Evolutionary conservation across 257 asterid genomes (phyloP).

Genomic region (Scutellaria baicalensis): DNA sequence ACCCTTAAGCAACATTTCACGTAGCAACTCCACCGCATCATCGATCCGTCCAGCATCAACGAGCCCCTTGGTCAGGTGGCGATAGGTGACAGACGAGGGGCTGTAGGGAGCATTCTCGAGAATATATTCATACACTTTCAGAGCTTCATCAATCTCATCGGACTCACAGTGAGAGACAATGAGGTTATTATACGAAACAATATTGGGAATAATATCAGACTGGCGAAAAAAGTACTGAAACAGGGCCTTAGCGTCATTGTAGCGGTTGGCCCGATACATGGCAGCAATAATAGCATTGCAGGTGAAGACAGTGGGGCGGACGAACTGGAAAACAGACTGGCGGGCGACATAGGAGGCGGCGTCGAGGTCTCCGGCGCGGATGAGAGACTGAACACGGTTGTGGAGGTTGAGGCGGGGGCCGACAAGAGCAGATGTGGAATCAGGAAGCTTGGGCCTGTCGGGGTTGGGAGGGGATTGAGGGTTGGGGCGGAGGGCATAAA

Average conservation of each 20-base stretch:
- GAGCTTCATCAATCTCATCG: constrained; percentile 59
- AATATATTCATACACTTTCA: constrained; percentile 44
- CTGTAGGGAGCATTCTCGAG: constrained; percentile 61
- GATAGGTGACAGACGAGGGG: constrained; percentile 73
- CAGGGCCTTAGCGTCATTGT: constrained; percentile 57
- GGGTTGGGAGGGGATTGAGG: constrained; percentile 29
- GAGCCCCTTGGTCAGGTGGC: constrained; percentile 81
- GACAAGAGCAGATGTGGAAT: constrained; percentile 60
- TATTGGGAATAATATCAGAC: constrained; percentile 56
- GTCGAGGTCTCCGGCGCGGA: constrained; percentile 82
- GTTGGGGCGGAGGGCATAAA: constrained; percentile 62
- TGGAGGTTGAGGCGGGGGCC: constrained; percentile 85
- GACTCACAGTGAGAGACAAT: constrained; percentile 73
- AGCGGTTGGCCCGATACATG: constrained; percentile 68
- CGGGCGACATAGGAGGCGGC: constrained; percentile 71
- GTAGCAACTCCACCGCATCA: constrained; percentile 56
- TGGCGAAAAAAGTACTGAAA: constrained; percentile 82
- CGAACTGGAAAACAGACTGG: constrained; percentile 53
- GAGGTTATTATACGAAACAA: constrained; percentile 64
- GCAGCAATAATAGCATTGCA: constrained; percentile 92
- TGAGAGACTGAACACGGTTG: constrained; percentile 88
- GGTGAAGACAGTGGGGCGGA: constrained; percentile 89
- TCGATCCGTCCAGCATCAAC: constrained; percentile 53
- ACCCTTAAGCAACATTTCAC: constrained; percentile 84
- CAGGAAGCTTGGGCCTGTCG: constrained; percentile 62